These are phyloP conservation scores for Pleurotus salmoneostramineus DNA, from an alignment of 768 basidiomycete species.

Conservation along the genomic window DNA sequence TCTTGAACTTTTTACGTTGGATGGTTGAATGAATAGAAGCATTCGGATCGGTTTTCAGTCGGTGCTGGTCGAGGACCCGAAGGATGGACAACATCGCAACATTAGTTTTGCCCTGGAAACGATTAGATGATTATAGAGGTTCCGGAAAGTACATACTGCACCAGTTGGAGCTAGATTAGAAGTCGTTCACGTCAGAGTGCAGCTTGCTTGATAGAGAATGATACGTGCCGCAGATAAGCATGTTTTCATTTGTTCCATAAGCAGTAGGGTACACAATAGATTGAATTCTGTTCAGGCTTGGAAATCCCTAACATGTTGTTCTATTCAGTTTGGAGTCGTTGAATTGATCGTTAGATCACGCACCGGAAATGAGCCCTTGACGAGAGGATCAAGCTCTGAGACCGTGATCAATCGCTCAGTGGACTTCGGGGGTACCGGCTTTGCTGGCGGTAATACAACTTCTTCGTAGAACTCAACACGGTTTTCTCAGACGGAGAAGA, in stretches of 20 bases:
- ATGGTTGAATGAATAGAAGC: constrained; percentile 46
- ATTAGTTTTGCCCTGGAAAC: constrained; percentile 91
- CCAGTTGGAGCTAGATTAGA: constrained; percentile 82
- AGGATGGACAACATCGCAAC: constrained; percentile 93
- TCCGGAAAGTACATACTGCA: constrained; percentile 64
- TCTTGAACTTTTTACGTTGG: constrained; percentile 76
- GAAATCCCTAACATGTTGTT: constrained; percentile 63
- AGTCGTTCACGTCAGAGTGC: not conserved
- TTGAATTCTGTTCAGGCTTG: constrained; percentile 87
- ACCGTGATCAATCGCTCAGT: constrained; percentile 73
- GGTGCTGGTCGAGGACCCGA: constrained; percentile 78
- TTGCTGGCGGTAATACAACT: constrained; percentile 84
- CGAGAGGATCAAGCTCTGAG: constrained; percentile 70
- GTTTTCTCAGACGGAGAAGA: no score
- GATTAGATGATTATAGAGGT: constrained; percentile 12
- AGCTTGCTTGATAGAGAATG: not conserved
- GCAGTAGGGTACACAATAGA: constrained; percentile 93
- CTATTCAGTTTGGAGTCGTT: not conserved
- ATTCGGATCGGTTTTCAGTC: constrained; percentile 20
- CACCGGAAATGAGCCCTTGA: constrained; percentile 83
- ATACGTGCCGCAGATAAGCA: constrained; percentile 82
- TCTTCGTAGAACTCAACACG: constrained; percentile 74
- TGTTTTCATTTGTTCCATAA: constrained; percentile 93
- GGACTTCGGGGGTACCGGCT: constrained; percentile 63
- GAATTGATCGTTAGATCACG: constrained; percentile 15